Percentiles rank a stretch among this genome's conserved stretches.
Conservation (phyloP, 495 filamentous ascomycete species). For the Xylaria acuta region DNA sequence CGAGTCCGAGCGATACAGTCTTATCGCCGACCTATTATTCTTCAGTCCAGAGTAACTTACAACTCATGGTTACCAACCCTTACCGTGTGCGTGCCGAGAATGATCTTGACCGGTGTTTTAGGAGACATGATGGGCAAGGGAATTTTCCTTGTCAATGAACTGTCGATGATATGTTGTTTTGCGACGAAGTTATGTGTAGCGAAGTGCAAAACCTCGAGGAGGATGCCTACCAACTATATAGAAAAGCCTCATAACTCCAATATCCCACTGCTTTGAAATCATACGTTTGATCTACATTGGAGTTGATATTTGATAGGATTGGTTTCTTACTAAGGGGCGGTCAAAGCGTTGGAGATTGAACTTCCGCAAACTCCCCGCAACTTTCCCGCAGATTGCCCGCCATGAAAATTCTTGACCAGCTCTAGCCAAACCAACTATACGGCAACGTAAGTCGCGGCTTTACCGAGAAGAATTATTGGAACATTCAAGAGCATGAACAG, state of each 20-base stretch:
- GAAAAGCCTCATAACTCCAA: neutral
- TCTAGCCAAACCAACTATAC: neutral
- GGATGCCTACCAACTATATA: slow-evolving; percentile 2
- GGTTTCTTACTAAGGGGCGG: neutral
- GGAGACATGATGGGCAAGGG: slow-evolving; percentile 27
- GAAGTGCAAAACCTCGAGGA: neutral
- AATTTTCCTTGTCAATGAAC: neutral
- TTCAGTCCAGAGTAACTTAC: neutral
- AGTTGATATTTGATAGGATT: neutral
- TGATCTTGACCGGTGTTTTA: slow-evolving; percentile 29
- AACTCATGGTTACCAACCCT: neutral
- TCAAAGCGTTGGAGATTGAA: neutral
- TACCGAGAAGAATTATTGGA: too few relatives aligned
- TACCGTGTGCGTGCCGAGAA: slow-evolving; percentile 29
- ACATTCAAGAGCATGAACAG: too few relatives aligned
- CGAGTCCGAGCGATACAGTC: slow-evolving; percentile 14
- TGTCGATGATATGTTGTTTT: neutral
- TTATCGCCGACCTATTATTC: slow-evolving; percentile 30
- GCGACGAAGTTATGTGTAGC: neutral
- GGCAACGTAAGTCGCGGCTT: neutral
- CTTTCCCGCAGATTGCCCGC: slow-evolving; percentile 18
- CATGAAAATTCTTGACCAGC: neutral
- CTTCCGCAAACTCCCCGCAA: slow-evolving; percentile 25
- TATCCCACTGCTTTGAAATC: slow-evolving; percentile 11
- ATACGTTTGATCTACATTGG: neutral